Evolutionary conservation across 305 asterid species (phyloP), one percentile per base, ranked within the genome.

Genomic region (Solanum hybrid): DNA sequence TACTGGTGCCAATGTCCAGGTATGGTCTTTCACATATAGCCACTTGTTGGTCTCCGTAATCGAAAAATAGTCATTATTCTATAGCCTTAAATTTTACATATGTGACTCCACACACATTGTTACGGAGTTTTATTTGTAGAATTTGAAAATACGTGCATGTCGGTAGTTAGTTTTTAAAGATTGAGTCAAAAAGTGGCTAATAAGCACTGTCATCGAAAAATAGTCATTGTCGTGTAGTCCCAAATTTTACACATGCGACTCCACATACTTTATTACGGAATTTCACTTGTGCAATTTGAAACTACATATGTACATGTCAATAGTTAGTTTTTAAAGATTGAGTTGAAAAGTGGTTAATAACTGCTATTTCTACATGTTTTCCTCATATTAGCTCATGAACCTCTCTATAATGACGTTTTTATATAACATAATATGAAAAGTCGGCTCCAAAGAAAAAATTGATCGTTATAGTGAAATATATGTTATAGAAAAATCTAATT

Each of bases 1-100:
- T 38, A 95, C 34, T 31, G 34, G 34, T 31, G 34, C 34, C 34
- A 31, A 31, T 31, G 34, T 31, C 34, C 34, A 31, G 34, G 94
- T 76, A 76, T 29, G 5, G 24, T 73, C 31, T 69, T 13, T 7
- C 11, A 75, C 37, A 29, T 14, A 73, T 29, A 14, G 37, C 24
- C 24, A 29, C 79, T 31, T 31, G 13, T 29, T 4, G 8, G 2
- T 6, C 19, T n/a, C 0, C 4, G 10, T 69, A 72, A 72, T 26
- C 6, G 10, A 6, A 72, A 73, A 73, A 73, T 75, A 75, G 38
- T 10, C n/a, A 75, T 10, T 75, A 2, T 75, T 6, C 9, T 8
- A 12, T 2, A 76, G 37, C 19, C 19, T 75, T 11, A 75, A 29
- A 29, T 27, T 14, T 3, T 29, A 73, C 35, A 2, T 0, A 1